Conservation (phyloP, 257 asterid genomes). For the Echium plantagineum region DNA sequence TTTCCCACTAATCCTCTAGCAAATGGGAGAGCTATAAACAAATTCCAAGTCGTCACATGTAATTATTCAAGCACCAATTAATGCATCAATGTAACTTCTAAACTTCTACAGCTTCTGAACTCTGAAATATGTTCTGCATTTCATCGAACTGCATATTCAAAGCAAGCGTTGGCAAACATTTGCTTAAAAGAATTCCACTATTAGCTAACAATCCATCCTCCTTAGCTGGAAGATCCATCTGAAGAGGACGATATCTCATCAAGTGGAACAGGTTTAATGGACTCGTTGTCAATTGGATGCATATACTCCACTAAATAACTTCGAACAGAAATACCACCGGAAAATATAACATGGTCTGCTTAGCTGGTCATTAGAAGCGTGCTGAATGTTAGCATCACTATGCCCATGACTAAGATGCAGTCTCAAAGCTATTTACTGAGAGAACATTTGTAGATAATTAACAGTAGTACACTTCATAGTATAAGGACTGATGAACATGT, state of each 20-base stretch:
- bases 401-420: slow-evolving; percentile 20
- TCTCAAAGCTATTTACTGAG: slow-evolving; percentile 41
- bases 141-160: slow-evolving; percentile 48
- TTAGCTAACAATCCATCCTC: slow-evolving; percentile 52
- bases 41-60: too few relatives aligned
- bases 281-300: slow-evolving; percentile 19
- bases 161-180: slow-evolving; percentile 88
- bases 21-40: slow-evolving; percentile 72
- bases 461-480: not conserved
- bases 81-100: too few relatives aligned
- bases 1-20: too few relatives aligned
- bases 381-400: slow-evolving; percentile 21
- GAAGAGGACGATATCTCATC: slow-evolving; percentile 42
- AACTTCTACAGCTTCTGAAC: too few relatives aligned
- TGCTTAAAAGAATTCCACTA: slow-evolving; percentile 63
- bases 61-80: too few relatives aligned
- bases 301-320: slow-evolving; percentile 31
- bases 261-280: slow-evolving; percentile 29
- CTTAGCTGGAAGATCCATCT: too few relatives aligned
- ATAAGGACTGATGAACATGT: not conserved
- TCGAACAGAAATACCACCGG: slow-evolving; percentile 25
- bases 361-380: slow-evolving; percentile 20
- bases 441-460: slow-evolving; percentile 33
- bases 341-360: slow-evolving; percentile 23
- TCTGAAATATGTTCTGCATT: slow-evolving; percentile 56